Base-by-base conservation (phyloP, 108 stramenopile species). In the Nitzschia sp. region DNA sequence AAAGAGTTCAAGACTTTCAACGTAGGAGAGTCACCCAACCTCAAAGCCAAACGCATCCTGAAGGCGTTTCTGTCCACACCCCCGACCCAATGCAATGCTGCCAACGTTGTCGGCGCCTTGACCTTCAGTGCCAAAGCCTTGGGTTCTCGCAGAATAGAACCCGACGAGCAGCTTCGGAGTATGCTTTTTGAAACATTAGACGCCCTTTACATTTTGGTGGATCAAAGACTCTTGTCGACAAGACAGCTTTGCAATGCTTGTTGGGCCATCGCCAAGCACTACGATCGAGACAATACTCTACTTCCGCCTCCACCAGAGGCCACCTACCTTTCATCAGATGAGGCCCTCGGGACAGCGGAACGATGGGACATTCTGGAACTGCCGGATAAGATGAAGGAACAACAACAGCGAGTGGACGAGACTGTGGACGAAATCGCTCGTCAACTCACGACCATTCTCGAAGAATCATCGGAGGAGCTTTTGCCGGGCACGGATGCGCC, bases 261-360 rank as follows among this genome's bases (percentile, higher is more conserved):
- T 19, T 89, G 88, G 88, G 86, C 91, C 23, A 80, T 92, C 58
- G 91, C 88, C 28, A 89, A 89, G 46, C 83, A 82, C 63, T 62
- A 82, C 38, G 74, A 85, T 48, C 69, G 74, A 30, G 85, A 88
- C 58, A 69, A 55, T 13, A 34, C 30, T 23, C 66, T 76, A 26
- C 61, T 73, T 48, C 82, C 63, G 45, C 57, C 38, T 35, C 16
- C 15, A 16, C 32, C 53, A 4, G 53, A 54, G 30, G 36, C 30
- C 26, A 29, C 34, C 13, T 62, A 54, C 15, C 11, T 64, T 1
- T 75, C 74, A 0, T 44, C 62, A 0, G 55, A 64, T 16, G 22
- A n/a, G 13, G 34, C 36, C 23, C 16, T 68, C 2, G 75, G 66
- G 1, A 36, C 30, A 19, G 57, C 58, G 22, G 56, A 11, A 33